phyloP scores from a whole-genome alignment of 257 asterid species.

The Solanum peruvianum region DNA sequence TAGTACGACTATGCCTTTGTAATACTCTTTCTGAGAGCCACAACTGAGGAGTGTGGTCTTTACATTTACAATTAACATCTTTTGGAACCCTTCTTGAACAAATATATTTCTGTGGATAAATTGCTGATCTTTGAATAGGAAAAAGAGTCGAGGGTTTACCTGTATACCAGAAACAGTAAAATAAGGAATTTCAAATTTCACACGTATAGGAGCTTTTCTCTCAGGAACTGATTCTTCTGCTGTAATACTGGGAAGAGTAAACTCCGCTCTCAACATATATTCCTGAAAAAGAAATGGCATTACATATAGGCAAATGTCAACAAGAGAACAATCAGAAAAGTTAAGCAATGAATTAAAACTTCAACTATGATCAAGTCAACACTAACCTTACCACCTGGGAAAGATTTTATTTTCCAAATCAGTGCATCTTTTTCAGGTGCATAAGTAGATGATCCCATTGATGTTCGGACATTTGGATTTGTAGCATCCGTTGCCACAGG shows the following conservation, averaged over 20 bases:
- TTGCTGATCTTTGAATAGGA: neutral
- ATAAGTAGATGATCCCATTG: slow-evolving; percentile 96
- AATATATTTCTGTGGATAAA: neutral
- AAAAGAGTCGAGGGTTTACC: slow-evolving; percentile 26
- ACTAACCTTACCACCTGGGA: slow-evolving; percentile 97
- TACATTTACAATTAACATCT: neutral
- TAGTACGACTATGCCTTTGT: neutral
- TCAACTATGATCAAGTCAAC: neutral
- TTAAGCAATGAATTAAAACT: neutral
- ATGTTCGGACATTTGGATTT: slow-evolving; percentile 89
- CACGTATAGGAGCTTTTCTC: slow-evolving; percentile 95
- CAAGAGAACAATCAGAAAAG: neutral
- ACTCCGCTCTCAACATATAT: slow-evolving; percentile 97
- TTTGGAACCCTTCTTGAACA: neutral
- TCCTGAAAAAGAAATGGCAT: slow-evolving; percentile 37
- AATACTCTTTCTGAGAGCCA: neutral
- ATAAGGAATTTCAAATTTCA: slow-evolving; percentile 97
- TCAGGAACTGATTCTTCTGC: slow-evolving; percentile 84
- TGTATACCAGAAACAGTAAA: slow-evolving; percentile 99
- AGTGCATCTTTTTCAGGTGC: slow-evolving; percentile 94
- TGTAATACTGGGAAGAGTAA: slow-evolving; percentile 84
- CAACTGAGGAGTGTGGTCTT: neutral
- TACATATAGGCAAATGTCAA: neutral
- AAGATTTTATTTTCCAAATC: slow-evolving; percentile 95
- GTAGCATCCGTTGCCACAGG: slow-evolving; percentile 97